These are phyloP conservation scores for Dispira parvispora DNA, from an alignment of 192 early-diverging fungal species.

Conservation along the genomic window DNA sequence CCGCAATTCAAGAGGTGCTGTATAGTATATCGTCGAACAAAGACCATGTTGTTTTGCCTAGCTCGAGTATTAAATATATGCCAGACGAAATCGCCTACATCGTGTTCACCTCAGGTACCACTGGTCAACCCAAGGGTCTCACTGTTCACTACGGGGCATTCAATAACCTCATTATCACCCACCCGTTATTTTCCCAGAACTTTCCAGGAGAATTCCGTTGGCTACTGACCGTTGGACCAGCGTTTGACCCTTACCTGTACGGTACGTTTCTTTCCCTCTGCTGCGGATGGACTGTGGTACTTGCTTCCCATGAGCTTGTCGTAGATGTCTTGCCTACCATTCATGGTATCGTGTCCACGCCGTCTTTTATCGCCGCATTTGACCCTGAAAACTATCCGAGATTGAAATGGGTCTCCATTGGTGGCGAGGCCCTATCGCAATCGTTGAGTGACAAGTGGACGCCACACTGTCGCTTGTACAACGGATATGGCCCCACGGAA, in stretches of 20 bases:
- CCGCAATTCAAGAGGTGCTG: neutral
- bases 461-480: neutral
- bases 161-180: neutral
- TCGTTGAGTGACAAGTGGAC: neutral
- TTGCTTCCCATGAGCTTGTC: neutral
- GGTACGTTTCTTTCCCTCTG: neutral
- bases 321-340: too few relatives aligned
- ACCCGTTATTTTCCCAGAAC: too few relatives aligned
- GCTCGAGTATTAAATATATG: neutral
- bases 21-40: too few relatives aligned
- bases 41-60: neutral
- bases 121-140: constrained; percentile 19
- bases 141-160: constrained; percentile 2
- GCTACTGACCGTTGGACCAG: too few relatives aligned
- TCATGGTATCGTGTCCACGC: neutral
- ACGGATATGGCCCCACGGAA: constrained; percentile 6
- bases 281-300: neutral
- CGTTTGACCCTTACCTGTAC: neutral
- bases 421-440: neutral
- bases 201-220: neutral
- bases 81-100: neutral
- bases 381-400: neutral
- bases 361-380: neutral
- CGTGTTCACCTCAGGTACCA: constrained; percentile 20
- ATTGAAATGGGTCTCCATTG: neutral